Conservation (phyloP, 192 early-diverging fungal genomes). For the Gorgonomyces haynaldii region DNA sequence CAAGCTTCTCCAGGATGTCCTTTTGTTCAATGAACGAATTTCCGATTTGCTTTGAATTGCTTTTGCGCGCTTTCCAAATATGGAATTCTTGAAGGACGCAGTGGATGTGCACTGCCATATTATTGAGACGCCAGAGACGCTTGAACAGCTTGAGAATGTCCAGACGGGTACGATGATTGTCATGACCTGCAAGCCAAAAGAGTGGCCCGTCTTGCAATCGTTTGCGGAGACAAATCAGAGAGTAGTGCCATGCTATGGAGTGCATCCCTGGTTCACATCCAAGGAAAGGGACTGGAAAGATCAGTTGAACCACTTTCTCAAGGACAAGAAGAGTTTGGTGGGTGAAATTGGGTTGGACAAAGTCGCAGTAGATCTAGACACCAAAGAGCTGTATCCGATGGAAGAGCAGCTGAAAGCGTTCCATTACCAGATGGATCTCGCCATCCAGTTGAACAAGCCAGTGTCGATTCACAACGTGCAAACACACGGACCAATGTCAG, state of each 20-base stretch:
- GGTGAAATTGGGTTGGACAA: conserved; percentile 60
- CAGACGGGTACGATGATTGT: too few species aligned
- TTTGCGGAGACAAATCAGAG: neutral
- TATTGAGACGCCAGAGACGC: too few species aligned
- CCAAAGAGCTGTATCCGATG: conserved; percentile 25
- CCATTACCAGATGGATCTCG: conserved; percentile 57
- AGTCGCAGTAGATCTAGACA: conserved; percentile 31
- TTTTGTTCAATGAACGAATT: too few species aligned
- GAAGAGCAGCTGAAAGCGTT: conserved; percentile 43
- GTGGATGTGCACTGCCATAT: too few species aligned
- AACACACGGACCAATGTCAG: conserved; percentile 49
- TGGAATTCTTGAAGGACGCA: too few species aligned
- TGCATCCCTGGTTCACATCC: conserved; percentile 9
- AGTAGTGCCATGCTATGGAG: neutral
- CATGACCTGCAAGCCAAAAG: too few species aligned
- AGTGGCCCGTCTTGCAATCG: too few species aligned
- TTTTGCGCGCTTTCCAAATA: too few species aligned
- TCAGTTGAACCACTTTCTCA: conserved; percentile 22
- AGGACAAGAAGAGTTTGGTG: conserved; percentile 30
- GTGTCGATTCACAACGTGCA: conserved; percentile 74
- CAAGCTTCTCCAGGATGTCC: too few species aligned
- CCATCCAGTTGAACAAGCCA: conserved; percentile 43
- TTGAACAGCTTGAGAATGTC: too few species aligned
- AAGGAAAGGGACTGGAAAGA: conserved; percentile 7
- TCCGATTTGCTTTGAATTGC: too few species aligned